Evolutionary conservation across 2,329 filamentous ascomycete species (phyloP), one percentile per base, ranked within the genome.

Genomic region (Colletotrichum neosansevieriae): DNA sequence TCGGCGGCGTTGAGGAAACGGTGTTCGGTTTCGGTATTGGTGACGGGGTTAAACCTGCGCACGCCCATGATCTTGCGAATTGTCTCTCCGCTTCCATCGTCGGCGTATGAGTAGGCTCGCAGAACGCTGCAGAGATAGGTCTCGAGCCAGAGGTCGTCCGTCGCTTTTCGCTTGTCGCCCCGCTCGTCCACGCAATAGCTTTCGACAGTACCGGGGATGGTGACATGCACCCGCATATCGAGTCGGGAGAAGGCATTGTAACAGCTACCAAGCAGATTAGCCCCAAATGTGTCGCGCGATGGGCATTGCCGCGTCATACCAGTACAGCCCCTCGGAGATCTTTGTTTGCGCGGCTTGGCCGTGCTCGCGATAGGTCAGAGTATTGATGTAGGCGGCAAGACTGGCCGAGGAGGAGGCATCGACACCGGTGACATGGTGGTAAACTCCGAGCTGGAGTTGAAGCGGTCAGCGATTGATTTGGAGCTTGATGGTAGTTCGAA

Each of bases 171-270:
- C 83, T 97, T 97, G 79, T 98, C 95, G 72, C 96, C 96, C 75
- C 94, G 90, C 82, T 99, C 96, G 79, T 99, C 95, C 66, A 99
- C 92, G 79, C 95, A 98, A 79, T 98, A 98, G 80, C 94, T 97
- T 79, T 99, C 95, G 59, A 99, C 94, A 10, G 93, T 96, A 69
- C 96, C 96, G 17, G 96, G 96, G 72, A 99, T 98, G 72, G 94
- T 95, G 68, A 99, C 95, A 77, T 98, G 94, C 12, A 99, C 95
- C 70, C 96, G 94, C 96, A 99, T 99, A 77, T 99, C 96, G 60
- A 98, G 87, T 72, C 97, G 89, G 5, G 96, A 98, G 80, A 99
- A 98, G 72, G 96, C 96, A 93, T 99, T 99, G 86, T 99, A 99
- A 82, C 96, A 99, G 82, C 85, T 87, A 67, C 9, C 17, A n/a